phyloP scores from a whole-genome alignment of 2,329 filamentous ascomycete genomes.

The Seiridium unicorne region DNA sequence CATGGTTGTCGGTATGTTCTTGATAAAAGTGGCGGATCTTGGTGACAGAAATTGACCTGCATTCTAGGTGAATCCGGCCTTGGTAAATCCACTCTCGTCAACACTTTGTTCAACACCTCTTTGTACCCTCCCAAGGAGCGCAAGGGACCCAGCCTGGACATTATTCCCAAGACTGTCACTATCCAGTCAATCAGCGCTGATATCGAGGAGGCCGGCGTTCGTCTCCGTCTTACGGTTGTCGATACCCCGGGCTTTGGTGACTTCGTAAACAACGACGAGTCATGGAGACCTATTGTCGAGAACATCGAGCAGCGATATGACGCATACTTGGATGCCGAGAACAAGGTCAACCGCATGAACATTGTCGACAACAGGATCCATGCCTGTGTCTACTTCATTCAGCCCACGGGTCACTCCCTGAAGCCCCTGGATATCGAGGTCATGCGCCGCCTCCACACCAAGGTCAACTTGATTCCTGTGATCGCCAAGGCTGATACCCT shows the following conservation, averaged over 20 bases:
- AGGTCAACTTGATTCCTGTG: slow-evolving; percentile 99
- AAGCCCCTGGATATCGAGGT: slow-evolving; percentile 99
- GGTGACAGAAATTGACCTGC: neutral
- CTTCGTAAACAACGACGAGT: slow-evolving; percentile 99
- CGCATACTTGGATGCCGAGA: slow-evolving; percentile 97
- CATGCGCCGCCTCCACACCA: slow-evolving; percentile 98
- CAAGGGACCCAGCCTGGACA: slow-evolving; percentile 95
- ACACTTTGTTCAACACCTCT: slow-evolving; percentile 99
- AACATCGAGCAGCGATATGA: slow-evolving; percentile 99
- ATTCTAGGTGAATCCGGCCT: slow-evolving; percentile 90
- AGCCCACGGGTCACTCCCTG: slow-evolving; percentile 95
- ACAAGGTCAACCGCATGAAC: slow-evolving; percentile 99
- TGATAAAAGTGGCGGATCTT: too few relatives aligned
- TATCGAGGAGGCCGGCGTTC: slow-evolving; percentile 97
- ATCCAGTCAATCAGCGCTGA: slow-evolving; percentile 95
- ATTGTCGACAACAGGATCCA: slow-evolving; percentile 99
- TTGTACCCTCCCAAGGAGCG: slow-evolving; percentile 98
- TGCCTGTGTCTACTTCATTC: slow-evolving; percentile 99
- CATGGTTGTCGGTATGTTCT: slow-evolving; percentile 92
- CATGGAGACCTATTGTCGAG: slow-evolving; percentile 97
- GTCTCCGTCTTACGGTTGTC: slow-evolving; percentile 92
- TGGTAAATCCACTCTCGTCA: slow-evolving; percentile 98
- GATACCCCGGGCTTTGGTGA: slow-evolving; percentile 98
- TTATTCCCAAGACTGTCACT: slow-evolving; percentile 95
- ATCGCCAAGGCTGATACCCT: slow-evolving; percentile 98